Evolutionary conservation across 495 filamentous ascomycete species (phyloP).

Genomic region (Parachaetomium inaequale): DNA sequence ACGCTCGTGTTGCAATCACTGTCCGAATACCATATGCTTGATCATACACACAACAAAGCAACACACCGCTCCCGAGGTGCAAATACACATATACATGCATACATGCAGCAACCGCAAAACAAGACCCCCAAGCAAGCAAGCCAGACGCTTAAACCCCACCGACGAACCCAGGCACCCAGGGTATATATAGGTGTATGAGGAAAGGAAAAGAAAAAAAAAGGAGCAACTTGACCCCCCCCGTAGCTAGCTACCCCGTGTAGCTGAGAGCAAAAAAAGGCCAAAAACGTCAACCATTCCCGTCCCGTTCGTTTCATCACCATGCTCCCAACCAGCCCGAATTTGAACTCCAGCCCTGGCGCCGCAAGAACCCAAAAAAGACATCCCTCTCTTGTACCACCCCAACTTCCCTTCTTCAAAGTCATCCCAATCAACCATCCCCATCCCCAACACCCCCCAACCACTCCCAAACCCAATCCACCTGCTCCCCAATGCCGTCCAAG

Average conservation of each 20-base stretch:
- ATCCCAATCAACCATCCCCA: too few species aligned
- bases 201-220: neutral
- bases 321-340: neutral
- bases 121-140: neutral
- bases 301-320: neutral
- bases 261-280: neutral
- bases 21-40: too few species aligned
- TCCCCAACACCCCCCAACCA: neutral
- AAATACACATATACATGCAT: neutral
- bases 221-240: neutral
- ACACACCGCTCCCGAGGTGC: neutral
- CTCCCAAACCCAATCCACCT: neutral
- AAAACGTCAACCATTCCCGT: neutral
- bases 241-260: too few species aligned
- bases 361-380: neutral
- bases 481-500: neutral
- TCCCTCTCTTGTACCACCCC: neutral
- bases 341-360: neutral
- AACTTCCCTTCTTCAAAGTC: too few species aligned
- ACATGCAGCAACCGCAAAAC: neutral
- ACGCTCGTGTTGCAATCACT: too few species aligned
- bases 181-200: slow-evolving; percentile 2
- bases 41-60: neutral
- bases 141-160: neutral
- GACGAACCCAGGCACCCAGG: neutral